Conservation (phyloP, 768 basidiomycete species). For the Infundibulicybe gibba region DNA sequence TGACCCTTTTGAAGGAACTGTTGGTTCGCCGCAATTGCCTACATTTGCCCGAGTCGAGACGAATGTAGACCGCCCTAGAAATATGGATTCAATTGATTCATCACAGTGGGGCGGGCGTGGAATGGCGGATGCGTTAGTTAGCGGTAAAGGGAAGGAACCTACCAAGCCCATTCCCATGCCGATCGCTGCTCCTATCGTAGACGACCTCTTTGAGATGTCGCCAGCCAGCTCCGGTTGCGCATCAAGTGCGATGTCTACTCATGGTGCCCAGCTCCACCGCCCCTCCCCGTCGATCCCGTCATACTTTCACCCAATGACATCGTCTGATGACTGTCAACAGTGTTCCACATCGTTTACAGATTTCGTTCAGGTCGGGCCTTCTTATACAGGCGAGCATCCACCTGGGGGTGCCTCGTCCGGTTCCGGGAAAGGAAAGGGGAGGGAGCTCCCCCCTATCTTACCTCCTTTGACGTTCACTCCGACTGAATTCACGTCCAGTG, state of each 20-base stretch:
- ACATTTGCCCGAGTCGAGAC: neutral
- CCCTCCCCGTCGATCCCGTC: conserved; percentile 21
- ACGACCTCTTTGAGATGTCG: conserved; percentile 38
- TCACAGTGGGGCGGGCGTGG: conserved; percentile 24
- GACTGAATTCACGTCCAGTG: conserved; percentile 42
- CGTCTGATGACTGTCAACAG: neutral
- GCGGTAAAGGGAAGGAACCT: conserved; percentile 53
- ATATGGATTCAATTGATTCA: conserved; percentile 23
- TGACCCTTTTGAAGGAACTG: conserved; percentile 37
- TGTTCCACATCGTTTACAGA: neutral
- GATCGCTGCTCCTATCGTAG: conserved; percentile 21
- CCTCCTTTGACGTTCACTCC: conserved; percentile 64
- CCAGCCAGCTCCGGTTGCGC: neutral
- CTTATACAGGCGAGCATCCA: neutral
- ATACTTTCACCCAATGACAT: conserved; percentile 9
- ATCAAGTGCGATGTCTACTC: no score
- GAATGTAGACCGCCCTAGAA: conserved; percentile 5
- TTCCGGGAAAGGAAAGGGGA: conserved; percentile 54
- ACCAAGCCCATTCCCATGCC: conserved; percentile 52
- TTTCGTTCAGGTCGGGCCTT: neutral
- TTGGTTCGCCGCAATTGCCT: neutral
- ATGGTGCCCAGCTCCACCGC: neutral
- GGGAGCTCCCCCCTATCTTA: conserved; percentile 57
- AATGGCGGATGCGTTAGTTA: conserved; percentile 8
- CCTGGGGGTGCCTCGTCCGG: conserved; percentile 4